phyloP scores from a whole-genome alignment of 768 basidiomycete species.

The Phanerodontia chrysosporium region DNA sequence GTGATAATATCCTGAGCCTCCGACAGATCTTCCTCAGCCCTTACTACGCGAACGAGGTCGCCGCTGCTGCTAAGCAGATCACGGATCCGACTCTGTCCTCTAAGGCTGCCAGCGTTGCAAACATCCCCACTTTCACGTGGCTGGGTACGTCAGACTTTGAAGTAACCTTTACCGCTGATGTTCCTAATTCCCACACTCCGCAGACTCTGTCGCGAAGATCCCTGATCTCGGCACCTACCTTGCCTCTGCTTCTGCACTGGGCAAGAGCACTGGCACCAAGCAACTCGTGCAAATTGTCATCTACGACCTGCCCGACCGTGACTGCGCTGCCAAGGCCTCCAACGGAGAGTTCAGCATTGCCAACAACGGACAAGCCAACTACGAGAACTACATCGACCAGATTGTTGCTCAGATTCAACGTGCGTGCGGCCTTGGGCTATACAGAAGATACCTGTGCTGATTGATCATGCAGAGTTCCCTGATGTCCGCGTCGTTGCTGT shows the following conservation, averaged over 20 bases:
- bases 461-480: slow-evolving; percentile 37
- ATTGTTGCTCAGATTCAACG: slow-evolving; percentile 54
- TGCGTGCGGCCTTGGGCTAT: slow-evolving; percentile 23
- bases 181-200: background rate
- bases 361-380: slow-evolving; percentile 50
- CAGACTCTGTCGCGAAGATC: slow-evolving; percentile 50
- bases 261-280: slow-evolving; percentile 42
- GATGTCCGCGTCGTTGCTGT: slow-evolving; percentile 61
- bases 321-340: slow-evolving; percentile 61
- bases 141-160: slow-evolving; percentile 23
- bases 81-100: slow-evolving; percentile 44
- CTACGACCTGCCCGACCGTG: slow-evolving; percentile 60
- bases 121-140: slow-evolving; percentile 62
- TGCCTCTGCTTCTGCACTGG: slow-evolving; percentile 44
- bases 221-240: slow-evolving; percentile 53
- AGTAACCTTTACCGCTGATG: background rate
- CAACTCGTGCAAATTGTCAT: slow-evolving; percentile 38
- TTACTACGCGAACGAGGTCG: slow-evolving; percentile 52
- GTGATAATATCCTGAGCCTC: background rate
- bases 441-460: background rate
- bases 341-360: slow-evolving; percentile 64
- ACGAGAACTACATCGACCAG: slow-evolving; percentile 57
- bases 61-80: slow-evolving; percentile 44
- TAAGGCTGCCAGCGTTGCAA: slow-evolving; percentile 49
- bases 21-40: slow-evolving; percentile 47